These are phyloP conservation scores for Chionographis japonica DNA, from an alignment of 106 monocot species.

Conservation along the genomic window DNA sequence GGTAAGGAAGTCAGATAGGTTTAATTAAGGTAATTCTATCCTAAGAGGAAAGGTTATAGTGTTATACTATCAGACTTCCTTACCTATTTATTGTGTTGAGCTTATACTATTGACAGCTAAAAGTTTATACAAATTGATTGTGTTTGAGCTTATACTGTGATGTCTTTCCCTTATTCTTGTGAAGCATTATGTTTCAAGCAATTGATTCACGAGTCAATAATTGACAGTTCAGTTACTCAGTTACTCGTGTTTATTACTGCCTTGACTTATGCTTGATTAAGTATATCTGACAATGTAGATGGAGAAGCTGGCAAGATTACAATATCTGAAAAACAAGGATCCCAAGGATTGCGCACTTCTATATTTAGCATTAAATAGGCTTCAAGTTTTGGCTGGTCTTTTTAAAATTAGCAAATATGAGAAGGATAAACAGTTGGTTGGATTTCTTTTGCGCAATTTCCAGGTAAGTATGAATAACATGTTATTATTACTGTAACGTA, in stretches of 20 bases:
- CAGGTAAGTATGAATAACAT: slow-evolving; percentile 42
- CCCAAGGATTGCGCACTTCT: slow-evolving; percentile 95
- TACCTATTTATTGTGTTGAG: too few relatives aligned
- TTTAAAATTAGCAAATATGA: slow-evolving; percentile 91
- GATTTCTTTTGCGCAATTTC: slow-evolving; percentile 90
- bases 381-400: slow-evolving; percentile 90
- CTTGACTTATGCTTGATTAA: slow-evolving; percentile 4
- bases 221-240: neutral
- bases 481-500: too few relatives aligned
- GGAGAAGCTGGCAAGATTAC: slow-evolving; percentile 87
- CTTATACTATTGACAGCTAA: too few relatives aligned
- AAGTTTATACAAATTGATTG: too few relatives aligned
- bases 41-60: too few relatives aligned
- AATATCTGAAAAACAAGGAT: slow-evolving; percentile 79
- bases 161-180: too few relatives aligned
- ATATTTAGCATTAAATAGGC: slow-evolving; percentile 81
- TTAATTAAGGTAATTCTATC: too few relatives aligned
- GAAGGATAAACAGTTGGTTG: slow-evolving; percentile 77
- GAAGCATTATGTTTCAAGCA: too few relatives aligned
- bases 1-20: too few relatives aligned
- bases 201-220: neutral
- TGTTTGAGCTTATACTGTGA: too few relatives aligned
- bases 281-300: slow-evolving; percentile 46
- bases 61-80: too few relatives aligned
- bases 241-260: neutral